Percentiles rank a stretch among this genome's conserved stretches.
Evolutionary conservation across 306 rosid species (phyloP).

Genomic region (Glycyrrhiza uralensis): DNA sequence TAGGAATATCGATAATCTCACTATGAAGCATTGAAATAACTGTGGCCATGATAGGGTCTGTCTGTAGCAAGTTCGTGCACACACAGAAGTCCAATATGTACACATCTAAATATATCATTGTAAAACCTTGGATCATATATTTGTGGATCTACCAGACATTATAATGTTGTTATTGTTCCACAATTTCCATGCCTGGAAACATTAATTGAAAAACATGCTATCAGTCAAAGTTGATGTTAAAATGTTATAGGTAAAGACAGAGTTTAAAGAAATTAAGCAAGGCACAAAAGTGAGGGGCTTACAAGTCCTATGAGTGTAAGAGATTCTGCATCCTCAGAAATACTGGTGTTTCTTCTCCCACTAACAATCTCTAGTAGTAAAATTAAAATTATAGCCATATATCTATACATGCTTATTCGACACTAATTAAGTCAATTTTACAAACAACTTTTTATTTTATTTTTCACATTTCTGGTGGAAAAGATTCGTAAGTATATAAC

Average conservation of each 20-base stretch:
- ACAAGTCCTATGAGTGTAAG: neutral
- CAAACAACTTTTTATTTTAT: too few species aligned
- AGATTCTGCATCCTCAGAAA: neutral
- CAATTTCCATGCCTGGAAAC: slow-evolving; percentile 6
- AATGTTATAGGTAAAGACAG: neutral
- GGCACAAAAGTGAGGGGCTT: neutral
- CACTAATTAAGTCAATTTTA: too few species aligned
- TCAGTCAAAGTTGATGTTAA: neutral
- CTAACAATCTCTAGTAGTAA: slow-evolving; percentile 11
- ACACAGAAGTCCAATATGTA: slow-evolving; percentile 8
- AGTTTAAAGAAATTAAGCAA: too few species aligned
- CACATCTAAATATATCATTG: neutral
- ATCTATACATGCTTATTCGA: too few species aligned
- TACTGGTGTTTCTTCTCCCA: neutral
- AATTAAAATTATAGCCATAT: too few species aligned
- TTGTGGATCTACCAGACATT: neutral
- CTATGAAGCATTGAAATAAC: slow-evolving; percentile 12
- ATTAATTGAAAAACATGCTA: neutral
- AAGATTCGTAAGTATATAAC: too few species aligned
- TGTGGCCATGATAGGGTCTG: neutral
- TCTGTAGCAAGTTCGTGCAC: slow-evolving; percentile 1
- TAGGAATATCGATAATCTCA: neutral
- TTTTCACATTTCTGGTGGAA: too few species aligned
- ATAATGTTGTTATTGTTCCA: neutral
- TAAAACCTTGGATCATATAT: neutral